Percentiles rank a stretch among this genome's conserved stretches.
phyloP scores from a whole-genome alignment of 202 grass and related monocot species.

The Schoenoplectus tabernaemontani region DNA sequence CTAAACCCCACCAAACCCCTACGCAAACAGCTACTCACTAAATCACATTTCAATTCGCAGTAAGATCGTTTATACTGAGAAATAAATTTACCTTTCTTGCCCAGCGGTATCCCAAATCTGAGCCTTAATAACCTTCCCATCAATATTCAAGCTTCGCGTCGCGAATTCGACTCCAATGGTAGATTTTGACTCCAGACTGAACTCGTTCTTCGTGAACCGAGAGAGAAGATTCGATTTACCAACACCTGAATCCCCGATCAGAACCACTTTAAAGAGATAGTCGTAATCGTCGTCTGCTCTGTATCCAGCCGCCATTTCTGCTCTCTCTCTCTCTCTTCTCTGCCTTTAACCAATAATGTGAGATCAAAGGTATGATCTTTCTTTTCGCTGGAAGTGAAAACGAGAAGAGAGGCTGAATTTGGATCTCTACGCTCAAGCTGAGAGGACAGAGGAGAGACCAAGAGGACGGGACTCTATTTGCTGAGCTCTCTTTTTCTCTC shows the following conservation, averaged over 20 bases:
- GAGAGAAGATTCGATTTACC: slow-evolving; percentile 96
- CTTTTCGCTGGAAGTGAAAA: slow-evolving; percentile 18
- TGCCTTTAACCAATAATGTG: slow-evolving; percentile 4
- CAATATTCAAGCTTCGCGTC: slow-evolving; percentile 54
- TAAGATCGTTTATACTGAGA: not conserved
- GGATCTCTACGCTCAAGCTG: not conserved
- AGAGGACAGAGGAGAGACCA: too few species aligned
- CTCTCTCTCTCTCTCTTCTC: too few species aligned
- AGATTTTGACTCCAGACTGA: slow-evolving; percentile 96
- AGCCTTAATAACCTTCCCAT: slow-evolving; percentile 83
- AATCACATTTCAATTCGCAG: slow-evolving; percentile 9
- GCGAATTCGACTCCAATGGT: slow-evolving; percentile 98
- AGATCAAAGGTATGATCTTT: slow-evolving; percentile 15
- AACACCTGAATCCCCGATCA: slow-evolving; percentile 95
- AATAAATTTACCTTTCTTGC: slow-evolving; percentile 69
- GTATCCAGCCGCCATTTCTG: slow-evolving; percentile 42
- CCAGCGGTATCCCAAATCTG: slow-evolving; percentile 98
- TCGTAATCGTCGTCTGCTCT: slow-evolving; percentile 69
- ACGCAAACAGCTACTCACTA: not conserved
- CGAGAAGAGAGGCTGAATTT: too few species aligned
- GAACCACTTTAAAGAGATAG: slow-evolving; percentile 84
- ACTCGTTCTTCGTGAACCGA: slow-evolving; percentile 85
- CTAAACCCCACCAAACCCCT: slow-evolving; percentile 11
- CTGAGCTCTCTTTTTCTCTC: too few species aligned
- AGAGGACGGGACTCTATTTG: not conserved